These are phyloP conservation scores for Coemansia sp. DNA, from an alignment of 192 early-diverging fungal species.

Conservation along the genomic window DNA sequence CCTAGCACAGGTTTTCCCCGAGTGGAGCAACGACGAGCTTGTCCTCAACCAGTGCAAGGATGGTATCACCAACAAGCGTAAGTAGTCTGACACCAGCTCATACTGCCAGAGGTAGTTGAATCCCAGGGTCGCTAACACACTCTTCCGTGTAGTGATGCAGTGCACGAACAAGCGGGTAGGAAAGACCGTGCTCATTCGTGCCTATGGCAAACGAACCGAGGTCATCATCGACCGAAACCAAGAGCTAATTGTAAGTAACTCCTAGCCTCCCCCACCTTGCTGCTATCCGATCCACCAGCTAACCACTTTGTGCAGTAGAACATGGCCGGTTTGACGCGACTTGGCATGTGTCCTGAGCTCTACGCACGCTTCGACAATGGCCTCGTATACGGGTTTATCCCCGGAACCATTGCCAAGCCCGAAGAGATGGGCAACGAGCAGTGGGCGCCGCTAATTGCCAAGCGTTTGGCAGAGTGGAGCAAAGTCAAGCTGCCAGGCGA, in stretches of 20 bases:
- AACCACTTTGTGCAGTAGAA: constrained; percentile 57
- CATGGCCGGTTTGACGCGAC: constrained; percentile 68
- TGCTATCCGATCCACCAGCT: neutral
- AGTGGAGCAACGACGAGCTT: constrained; percentile 60
- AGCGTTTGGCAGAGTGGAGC: constrained; percentile 81
- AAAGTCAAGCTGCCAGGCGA: constrained; percentile 56
- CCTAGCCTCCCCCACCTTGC: neutral
- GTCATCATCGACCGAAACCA: constrained; percentile 84
- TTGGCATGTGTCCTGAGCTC: constrained; percentile 71
- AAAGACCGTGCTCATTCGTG: constrained; percentile 74
- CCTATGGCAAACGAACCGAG: constrained; percentile 85
- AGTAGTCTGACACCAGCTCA: neutral
- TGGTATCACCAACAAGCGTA: constrained; percentile 78
- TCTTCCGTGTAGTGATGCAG: constrained; percentile 60
- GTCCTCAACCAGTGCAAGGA: constrained; percentile 69
- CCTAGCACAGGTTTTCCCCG: constrained; percentile 57
- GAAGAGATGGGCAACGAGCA: constrained; percentile 72
- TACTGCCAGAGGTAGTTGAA: neutral
- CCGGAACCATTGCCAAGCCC: constrained; percentile 67
- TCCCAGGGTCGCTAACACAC: neutral
- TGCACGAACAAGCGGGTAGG: constrained; percentile 60
- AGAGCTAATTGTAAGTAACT: constrained; percentile 77
- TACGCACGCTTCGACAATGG: constrained; percentile 91
- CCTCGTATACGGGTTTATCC: constrained; percentile 85
- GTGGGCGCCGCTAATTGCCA: constrained; percentile 75